phyloP scores from a whole-genome alignment of 805 yeast genomes.

The Ogataea salicorniae region DNA sequence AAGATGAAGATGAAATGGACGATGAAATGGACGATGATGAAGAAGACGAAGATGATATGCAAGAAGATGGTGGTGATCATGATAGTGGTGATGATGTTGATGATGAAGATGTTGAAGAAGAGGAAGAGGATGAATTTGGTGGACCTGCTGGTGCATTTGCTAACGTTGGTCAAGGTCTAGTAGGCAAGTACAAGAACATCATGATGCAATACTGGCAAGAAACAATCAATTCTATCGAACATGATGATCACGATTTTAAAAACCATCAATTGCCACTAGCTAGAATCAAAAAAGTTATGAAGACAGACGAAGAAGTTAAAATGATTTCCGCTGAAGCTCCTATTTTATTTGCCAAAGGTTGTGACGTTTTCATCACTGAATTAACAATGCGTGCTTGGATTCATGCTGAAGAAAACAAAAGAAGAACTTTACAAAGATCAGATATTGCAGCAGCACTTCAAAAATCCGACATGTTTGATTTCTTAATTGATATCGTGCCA shows the following conservation, averaged over 20 bases:
- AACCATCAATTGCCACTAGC: conserved; percentile 94
- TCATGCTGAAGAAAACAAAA: conserved; percentile 93
- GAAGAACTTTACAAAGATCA: conserved; percentile 88
- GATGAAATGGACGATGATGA: conserved; percentile 13
- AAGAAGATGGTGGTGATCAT: conserved; percentile 30
- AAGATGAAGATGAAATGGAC: not conserved
- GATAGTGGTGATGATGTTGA: conserved; percentile 22
- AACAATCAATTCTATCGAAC: conserved; percentile 84
- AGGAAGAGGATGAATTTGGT: conserved; percentile 35
- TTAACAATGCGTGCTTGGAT: conserved; percentile 99
- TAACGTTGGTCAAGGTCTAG: conserved; percentile 90
- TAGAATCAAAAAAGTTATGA: conserved; percentile 95
- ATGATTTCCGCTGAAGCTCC: conserved; percentile 99
- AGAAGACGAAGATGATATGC: conserved; percentile 19
- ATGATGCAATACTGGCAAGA: conserved; percentile 99
- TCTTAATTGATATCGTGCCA: conserved; percentile 92
- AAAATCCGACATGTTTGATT: conserved; percentile 95
- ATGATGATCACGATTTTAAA: conserved; percentile 84
- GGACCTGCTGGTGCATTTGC: conserved; percentile 35
- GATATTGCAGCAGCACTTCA: conserved; percentile 95
- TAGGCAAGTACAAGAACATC: conserved; percentile 74
- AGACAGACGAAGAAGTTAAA: conserved; percentile 92
- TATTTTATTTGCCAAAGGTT: conserved; percentile 93
- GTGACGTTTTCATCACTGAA: conserved; percentile 95
- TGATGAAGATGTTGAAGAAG: conserved; percentile 24